Conservation (phyloP, 208 protist genomes). For the Wallacemonas sp. region DNA sequence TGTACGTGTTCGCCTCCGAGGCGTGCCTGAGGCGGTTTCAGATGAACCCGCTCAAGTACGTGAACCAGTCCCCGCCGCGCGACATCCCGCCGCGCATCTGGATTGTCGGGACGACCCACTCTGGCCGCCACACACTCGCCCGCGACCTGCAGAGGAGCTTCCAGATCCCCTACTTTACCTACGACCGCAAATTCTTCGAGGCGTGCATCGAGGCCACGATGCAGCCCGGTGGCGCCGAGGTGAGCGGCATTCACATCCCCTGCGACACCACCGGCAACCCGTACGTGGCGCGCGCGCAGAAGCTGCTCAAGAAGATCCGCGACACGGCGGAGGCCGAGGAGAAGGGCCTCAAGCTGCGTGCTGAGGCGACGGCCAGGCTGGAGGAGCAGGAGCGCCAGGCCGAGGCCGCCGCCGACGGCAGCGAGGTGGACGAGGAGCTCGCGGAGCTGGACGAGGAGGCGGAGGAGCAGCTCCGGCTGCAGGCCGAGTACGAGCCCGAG, state of each 20-base stretch:
- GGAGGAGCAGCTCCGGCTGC: constrained; percentile 64
- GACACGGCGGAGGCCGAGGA: constrained; percentile 61
- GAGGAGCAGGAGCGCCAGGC: constrained; percentile 53
- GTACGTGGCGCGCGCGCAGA: constrained; percentile 48
- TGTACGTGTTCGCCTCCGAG: constrained; percentile 83
- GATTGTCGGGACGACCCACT: constrained; percentile 64
- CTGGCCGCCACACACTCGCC: constrained; percentile 80
- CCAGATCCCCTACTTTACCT: constrained; percentile 66
- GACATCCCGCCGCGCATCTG: constrained; percentile 76
- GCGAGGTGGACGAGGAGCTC: constrained; percentile 54
- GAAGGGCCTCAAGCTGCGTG: constrained; percentile 45
- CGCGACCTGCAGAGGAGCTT: constrained; percentile 50
- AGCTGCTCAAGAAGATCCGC: constrained; percentile 59
- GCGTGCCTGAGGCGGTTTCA: constrained; percentile 60
- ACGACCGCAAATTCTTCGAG: constrained; percentile 79
- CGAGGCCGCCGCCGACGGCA: constrained; percentile 33
- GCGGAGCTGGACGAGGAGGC: constrained; percentile 68
- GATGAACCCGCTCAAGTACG: constrained; percentile 67
- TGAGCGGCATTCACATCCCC: constrained; percentile 66
- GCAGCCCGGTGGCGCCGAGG: constrained; percentile 48
- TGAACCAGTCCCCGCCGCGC: constrained; percentile 40
- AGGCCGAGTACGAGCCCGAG: constrained; percentile 88
- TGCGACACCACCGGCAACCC: constrained; percentile 38
- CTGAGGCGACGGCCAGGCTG: constrained; percentile 57
- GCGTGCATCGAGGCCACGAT: constrained; percentile 64